A percentile compares a stretch with the other conserved stretches of the same genome.
phyloP scores from a whole-genome alignment of 73 alveolate genomes.

The Paramecium octaurelia region DNA sequence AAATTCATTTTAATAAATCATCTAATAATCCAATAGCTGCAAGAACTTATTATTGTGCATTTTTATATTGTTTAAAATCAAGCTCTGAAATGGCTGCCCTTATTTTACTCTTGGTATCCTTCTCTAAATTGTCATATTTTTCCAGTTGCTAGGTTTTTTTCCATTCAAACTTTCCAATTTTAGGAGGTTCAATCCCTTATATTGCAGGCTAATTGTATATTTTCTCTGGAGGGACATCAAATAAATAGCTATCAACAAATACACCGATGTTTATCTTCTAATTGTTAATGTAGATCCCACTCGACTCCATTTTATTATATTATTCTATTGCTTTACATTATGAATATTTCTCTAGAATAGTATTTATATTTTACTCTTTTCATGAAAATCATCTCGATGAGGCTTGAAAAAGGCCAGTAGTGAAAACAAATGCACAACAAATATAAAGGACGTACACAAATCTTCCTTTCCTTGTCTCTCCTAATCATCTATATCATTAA shows the following conservation, averaged over 20 bases:
- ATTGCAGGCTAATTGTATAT: neutral
- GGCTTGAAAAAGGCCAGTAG: neutral
- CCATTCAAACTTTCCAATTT: neutral
- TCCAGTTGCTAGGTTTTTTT: neutral
- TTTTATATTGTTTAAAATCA: constrained; percentile 4
- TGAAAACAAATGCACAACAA: neutral
- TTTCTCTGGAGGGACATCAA: neutral
- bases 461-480: neutral
- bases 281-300: neutral
- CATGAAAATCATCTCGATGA: constrained; percentile 16
- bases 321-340: constrained; percentile 21
- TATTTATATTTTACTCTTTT: neutral
- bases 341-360: neutral
- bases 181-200: neutral
- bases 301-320: constrained; percentile 17
- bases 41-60: neutral
- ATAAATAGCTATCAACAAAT: constrained; percentile 23
- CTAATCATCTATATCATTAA: constrained; percentile 26
- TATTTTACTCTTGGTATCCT: neutral
- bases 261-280: neutral
- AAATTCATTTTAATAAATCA: constrained; percentile 11
- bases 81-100: neutral
- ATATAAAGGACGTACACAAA: neutral
- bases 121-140: neutral
- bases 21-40: neutral